Percentiles rank a stretch among this genome's conserved stretches.
Conservation (phyloP, 2,329 filamentous ascomycete genomes). For the Talaromyces marneffei region DNA sequence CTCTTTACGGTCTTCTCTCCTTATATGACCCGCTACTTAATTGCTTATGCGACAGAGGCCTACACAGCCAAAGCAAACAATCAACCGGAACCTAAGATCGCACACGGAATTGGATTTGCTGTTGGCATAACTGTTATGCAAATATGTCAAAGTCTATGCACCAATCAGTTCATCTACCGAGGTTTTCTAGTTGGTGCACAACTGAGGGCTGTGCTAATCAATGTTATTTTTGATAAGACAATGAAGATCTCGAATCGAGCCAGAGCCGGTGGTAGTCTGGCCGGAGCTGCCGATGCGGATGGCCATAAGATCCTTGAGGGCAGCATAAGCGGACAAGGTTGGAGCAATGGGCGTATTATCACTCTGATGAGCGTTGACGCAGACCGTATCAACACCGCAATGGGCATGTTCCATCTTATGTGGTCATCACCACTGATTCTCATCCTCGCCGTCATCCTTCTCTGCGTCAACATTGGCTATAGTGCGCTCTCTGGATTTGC, state of each 20-base stretch:
- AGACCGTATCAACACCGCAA: slow-evolving; percentile 84
- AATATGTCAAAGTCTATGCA: slow-evolving; percentile 69
- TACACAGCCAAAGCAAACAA: slow-evolving; percentile 57
- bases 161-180: slow-evolving; percentile 86
- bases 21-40: slow-evolving; percentile 78
- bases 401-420: slow-evolving; percentile 80
- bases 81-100: slow-evolving; percentile 59
- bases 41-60: slow-evolving; percentile 74
- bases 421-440: slow-evolving; percentile 82
- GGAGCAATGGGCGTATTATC: slow-evolving; percentile 86
- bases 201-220: slow-evolving; percentile 71
- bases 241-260: slow-evolving; percentile 84
- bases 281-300: slow-evolving; percentile 39
- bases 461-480: slow-evolving; percentile 83
- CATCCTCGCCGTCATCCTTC: slow-evolving; percentile 69
- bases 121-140: slow-evolving; percentile 84
- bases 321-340: slow-evolving; percentile 60
- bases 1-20: slow-evolving; percentile 74
- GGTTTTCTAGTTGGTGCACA: slow-evolving; percentile 91
- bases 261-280: slow-evolving; percentile 66
- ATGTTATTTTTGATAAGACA: slow-evolving; percentile 84
- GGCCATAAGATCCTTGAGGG: slow-evolving; percentile 19
- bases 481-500: slow-evolving; percentile 84
- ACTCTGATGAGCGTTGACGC: slow-evolving; percentile 95
- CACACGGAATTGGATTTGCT: slow-evolving; percentile 72